Base-by-base conservation (phyloP, 2,329 filamentous ascomycete species). In the Ambrosiella beaveri region DNA sequence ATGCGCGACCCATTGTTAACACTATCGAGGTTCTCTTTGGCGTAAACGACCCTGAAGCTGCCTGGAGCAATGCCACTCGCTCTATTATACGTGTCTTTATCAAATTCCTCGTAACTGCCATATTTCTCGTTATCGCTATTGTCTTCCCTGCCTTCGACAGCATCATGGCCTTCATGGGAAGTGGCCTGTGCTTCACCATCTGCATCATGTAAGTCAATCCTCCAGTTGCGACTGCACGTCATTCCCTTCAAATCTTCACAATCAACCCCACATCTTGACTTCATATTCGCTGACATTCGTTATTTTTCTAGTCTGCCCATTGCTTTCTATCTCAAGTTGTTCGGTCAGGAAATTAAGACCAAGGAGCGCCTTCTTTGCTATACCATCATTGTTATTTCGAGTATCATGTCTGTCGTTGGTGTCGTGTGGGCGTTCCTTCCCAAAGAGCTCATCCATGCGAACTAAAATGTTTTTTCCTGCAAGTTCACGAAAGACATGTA, bases 161-260 rank as follows among this genome's bases (percentile, higher is more conserved):
- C 56, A 90, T 95, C 66, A 95, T 95, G 83, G 86, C 86, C 3
- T 83, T 95, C 62, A 82, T 97, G 72, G 91, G 93, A 11, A 88
- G 86, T 44, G 85, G 89, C 2, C 77, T 95, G 13, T 96, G 91
- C 71, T 95, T 95, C 65, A 88, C 87, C 15, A 94, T 97, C 63
- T 97, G 91, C 70, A 83, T 97, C 63, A 89, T 95, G 69, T 75
- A 65, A 67, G 74, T 51, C 15, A 38, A 38, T 51, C 39, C 55
- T 49, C 40, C 40, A 41, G 11, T 3, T 12, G 40, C 11, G 49
- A 13, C 11, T 36, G 17, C 38, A 35, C 3, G 6, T 9, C 1
- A 27, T 49, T 9, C 45, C 19, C 19, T 8, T 27, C 39, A 41
- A n/a, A 41, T 41, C 27, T 27, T 6, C 15, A 49, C 5, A n/a